Conservation (phyloP, 2,329 filamentous ascomycete genomes). For the Aspergillus niger region DNA sequence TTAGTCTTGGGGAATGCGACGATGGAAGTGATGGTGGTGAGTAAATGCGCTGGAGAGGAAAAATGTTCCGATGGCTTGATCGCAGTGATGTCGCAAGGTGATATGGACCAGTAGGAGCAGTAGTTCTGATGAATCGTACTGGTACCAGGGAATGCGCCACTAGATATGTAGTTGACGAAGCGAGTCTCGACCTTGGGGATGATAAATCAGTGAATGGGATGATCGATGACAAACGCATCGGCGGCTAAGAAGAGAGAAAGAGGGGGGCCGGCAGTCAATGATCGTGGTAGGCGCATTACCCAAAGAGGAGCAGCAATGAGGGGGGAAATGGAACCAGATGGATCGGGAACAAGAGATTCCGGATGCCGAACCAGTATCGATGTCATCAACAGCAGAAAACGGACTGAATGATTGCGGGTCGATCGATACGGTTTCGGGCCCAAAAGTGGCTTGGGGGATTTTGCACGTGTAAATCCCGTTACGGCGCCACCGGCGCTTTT, state of each 20-base stretch:
- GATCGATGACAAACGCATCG: not conserved
- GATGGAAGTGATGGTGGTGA: not conserved
- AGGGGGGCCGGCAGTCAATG: not conserved
- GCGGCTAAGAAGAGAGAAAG: not conserved
- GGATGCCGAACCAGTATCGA: not conserved
- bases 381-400: not conserved
- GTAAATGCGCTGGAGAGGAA: not conserved
- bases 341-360: not conserved
- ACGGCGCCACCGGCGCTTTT: slow-evolving; percentile 2
- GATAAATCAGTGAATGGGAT: not conserved
- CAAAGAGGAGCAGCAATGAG: too few relatives aligned
- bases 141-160: not conserved
- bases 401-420: not conserved
- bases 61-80: not conserved
- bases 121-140: not conserved
- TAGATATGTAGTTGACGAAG: not conserved
- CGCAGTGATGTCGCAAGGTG: not conserved
- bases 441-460: not conserved
- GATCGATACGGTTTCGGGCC: slow-evolving; percentile 2
- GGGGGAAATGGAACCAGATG: too few relatives aligned
- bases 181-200: slow-evolving; percentile 1
- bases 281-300: not conserved
- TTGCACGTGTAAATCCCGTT: not conserved
- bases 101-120: not conserved
- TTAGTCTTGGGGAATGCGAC: not conserved